Evolutionary conservation across 352 stramenopile species (phyloP).

Genomic region (Phytopythium ostracodes): DNA sequence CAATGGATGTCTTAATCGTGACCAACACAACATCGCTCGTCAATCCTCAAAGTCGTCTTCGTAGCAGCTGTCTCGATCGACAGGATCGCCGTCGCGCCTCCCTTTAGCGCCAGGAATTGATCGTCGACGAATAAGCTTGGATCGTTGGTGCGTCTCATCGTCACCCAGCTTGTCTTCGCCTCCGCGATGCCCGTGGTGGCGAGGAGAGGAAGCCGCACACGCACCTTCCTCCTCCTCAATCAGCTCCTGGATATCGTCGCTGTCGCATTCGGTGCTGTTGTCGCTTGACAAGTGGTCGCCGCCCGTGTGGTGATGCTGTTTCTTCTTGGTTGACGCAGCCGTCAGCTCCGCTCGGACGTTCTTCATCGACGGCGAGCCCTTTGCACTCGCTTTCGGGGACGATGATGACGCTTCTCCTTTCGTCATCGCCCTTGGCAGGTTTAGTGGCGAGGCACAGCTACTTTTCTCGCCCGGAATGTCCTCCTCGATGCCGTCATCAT

Average conservation of each 20-base stretch:
- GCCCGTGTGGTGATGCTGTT: slow-evolving; percentile 5
- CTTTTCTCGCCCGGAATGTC: slow-evolving; percentile 52
- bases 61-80: slow-evolving; percentile 56
- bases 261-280: slow-evolving; percentile 53
- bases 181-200: not conserved
- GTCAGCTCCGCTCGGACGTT: not conserved
- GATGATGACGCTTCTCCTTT: not conserved
- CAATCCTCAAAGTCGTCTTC: slow-evolving; percentile 85
- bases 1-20: not conserved
- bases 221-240: slow-evolving; percentile 57
- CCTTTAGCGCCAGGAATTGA: slow-evolving; percentile 15
- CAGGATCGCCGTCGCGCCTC: slow-evolving; percentile 17
- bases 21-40: too few species aligned
- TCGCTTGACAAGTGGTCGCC: slow-evolving; percentile 13
- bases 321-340: slow-evolving; percentile 14
- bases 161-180: slow-evolving; percentile 4
- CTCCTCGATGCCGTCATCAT: slow-evolving; percentile 77
- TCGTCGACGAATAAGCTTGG: slow-evolving; percentile 12
- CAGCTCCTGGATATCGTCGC: slow-evolving; percentile 80
- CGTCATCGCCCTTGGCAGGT: slow-evolving; percentile 14
- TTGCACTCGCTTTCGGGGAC: slow-evolving; percentile 12
- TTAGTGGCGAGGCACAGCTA: slow-evolving; percentile 11
- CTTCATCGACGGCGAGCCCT: not conserved
- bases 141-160: slow-evolving; percentile 3
- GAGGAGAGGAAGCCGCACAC: slow-evolving; percentile 8